Evolutionary conservation across 1,284 basidiomycete species (phyloP), one percentile per base, ranked within the genome.

Genomic region (Rhodotorula mucilaginosa): DNA sequence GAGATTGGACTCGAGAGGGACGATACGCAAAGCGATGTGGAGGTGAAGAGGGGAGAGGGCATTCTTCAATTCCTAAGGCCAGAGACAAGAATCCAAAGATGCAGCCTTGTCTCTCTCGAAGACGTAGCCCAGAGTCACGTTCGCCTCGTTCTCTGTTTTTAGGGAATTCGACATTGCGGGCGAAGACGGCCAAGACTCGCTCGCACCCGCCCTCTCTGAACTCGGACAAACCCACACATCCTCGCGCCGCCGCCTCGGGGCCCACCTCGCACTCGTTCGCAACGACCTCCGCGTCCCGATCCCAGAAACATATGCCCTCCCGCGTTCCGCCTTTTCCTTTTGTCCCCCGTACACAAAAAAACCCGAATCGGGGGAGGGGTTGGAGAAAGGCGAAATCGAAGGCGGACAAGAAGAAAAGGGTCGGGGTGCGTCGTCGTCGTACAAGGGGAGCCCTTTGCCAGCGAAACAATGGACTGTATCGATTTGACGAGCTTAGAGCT

Each of bases 401-500:
- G 39, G 39, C 39, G 39, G 39, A 44, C 39, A 13, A 44, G 12
- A 44, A 44, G 39, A 44, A 44, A 44, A 44, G 39, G 39, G 39
- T 44, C 39, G 39, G 39, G 39, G 39, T 44, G 39, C 39, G 39
- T 10, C 39, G 39, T 44, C 39, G 39, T 44, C 39, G 39, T 44
- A 44, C 39, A 44, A 44, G 39, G 39, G 12, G 39, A 12, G 39
- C 39, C 39, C 39, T 44, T 44, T 44, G 39, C 39, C 39, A 54
- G 54, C n/a, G 54, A 56, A 29, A n/a, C 49, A 26, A 56, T 26
- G 26, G 29, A 56, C 26, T 29, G 26, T 56, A 29, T n/a, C 57
- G 19, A 18, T 58, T 58, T 34, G 57, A 23, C 57, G 57, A 60
- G 44, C 56, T 70, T 63, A 70, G 64, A 79, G 70, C 72, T 79